These are phyloP conservation scores for Paratrypanosoma confusum DNA, from an alignment of 208 protist species.

Conservation along the genomic window DNA sequence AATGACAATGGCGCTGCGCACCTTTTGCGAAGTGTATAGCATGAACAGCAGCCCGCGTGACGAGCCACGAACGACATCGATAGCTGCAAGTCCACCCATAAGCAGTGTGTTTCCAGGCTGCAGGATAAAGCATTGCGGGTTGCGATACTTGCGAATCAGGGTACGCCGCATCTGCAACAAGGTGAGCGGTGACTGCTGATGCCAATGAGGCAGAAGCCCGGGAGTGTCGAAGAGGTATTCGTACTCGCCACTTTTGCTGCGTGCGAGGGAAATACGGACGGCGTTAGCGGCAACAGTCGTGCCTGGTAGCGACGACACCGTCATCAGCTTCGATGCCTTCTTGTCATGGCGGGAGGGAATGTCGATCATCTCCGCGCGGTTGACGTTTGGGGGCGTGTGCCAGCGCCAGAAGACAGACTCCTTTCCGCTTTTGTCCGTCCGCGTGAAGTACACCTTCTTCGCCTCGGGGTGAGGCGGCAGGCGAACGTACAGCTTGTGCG, in stretches of 20 bases:
- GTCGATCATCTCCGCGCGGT: slow-evolving; percentile 83
- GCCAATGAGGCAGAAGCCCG: slow-evolving; percentile 82
- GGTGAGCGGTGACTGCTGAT: slow-evolving; percentile 64
- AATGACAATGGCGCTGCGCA: slow-evolving; percentile 60
- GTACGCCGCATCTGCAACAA: slow-evolving; percentile 83
- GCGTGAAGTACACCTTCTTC: slow-evolving; percentile 82
- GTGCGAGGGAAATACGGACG: slow-evolving; percentile 47
- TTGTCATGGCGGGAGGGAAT: slow-evolving; percentile 78
- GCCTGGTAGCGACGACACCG: slow-evolving; percentile 79
- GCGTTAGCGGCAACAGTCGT: slow-evolving; percentile 79
- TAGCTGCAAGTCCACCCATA: slow-evolving; percentile 66
- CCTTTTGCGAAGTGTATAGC: slow-evolving; percentile 84
- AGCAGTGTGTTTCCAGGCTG: slow-evolving; percentile 77
- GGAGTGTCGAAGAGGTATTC: slow-evolving; percentile 83
- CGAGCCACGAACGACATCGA: slow-evolving; percentile 77
- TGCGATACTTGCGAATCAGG: slow-evolving; percentile 76
- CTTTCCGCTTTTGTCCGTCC: slow-evolving; percentile 36
- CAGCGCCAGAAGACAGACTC: slow-evolving; percentile 79
- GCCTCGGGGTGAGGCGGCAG: slow-evolving; percentile 81
- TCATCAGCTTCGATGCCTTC: slow-evolving; percentile 79
- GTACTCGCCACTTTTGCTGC: slow-evolving; percentile 6
- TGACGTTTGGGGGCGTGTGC: slow-evolving; percentile 83
- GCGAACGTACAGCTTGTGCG: slow-evolving; percentile 74
- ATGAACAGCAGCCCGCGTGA: slow-evolving; percentile 68
- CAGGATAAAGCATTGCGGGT: slow-evolving; percentile 80